Conservation (phyloP, 1,284 basidiomycete genomes). For the Athelia psychrophila region DNA sequence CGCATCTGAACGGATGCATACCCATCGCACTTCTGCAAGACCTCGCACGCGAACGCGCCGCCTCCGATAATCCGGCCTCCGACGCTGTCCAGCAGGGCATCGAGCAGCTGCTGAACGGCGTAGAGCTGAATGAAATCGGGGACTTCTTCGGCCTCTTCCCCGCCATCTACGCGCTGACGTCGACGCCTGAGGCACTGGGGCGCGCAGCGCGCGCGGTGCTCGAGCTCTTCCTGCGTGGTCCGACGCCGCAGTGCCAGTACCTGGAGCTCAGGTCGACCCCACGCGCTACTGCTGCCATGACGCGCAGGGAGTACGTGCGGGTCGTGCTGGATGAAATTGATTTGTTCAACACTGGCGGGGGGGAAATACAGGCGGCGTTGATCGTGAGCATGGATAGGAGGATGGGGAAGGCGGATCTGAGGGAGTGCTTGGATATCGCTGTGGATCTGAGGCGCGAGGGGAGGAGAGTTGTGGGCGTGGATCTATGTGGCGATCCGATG, state of each 20-base stretch:
- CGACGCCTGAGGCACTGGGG: constrained; percentile 49
- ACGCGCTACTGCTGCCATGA: constrained; percentile 51
- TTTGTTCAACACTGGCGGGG: constrained; percentile 33
- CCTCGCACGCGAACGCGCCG: constrained; percentile 51
- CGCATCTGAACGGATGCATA: constrained; percentile 81
- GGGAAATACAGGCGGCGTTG: constrained; percentile 46
- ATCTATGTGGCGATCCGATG: constrained; percentile 75
- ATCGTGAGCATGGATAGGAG: constrained; percentile 73
- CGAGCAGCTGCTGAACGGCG: constrained; percentile 47
- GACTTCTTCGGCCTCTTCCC: constrained; percentile 78
- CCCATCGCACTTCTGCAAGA: constrained; percentile 63
- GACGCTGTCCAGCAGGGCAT: constrained; percentile 41
- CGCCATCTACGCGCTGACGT: constrained; percentile 73
- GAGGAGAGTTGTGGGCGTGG: constrained; percentile 69
- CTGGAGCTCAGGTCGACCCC: constrained; percentile 77
- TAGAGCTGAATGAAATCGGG: constrained; percentile 49
- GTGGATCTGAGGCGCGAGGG: constrained; percentile 53
- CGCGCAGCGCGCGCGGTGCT: constrained; percentile 63
- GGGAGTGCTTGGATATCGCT: constrained; percentile 59
- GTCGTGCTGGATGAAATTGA: constrained; percentile 68
- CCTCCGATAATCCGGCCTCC: constrained; percentile 4
- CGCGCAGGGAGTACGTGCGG: constrained; percentile 53
- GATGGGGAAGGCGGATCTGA: constrained; percentile 49
- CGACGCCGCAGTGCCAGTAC: constrained; percentile 56
- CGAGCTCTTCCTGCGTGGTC: constrained; percentile 52